Evolutionary conservation across 805 yeast species (phyloP), one percentile per base, ranked within the genome.

Genomic region (Sugiyamaella chiloensis): DNA sequence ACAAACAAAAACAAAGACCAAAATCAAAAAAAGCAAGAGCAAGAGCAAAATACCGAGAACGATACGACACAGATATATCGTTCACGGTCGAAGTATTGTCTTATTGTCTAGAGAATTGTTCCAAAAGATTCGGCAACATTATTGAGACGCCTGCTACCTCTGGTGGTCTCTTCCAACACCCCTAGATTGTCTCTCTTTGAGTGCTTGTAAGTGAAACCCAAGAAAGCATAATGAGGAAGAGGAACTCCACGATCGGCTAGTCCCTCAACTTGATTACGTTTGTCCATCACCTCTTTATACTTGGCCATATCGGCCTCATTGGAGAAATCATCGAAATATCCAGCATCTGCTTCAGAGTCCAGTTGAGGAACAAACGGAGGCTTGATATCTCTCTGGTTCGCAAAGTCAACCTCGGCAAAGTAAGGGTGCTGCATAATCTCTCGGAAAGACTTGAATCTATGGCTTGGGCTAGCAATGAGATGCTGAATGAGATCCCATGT

Each of bases 291-390:
- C 60, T 93, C 99, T 60, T 93, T 91, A 70, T 93, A 93, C 66
- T 93, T 90, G 52, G 91, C 93, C 98, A 93, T 89, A 65, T 91
- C 96, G 40, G 86, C 89, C 64, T 91, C 98, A 66, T 89, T 93
- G 50, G 87, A 87, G 65, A 93, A 93, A 66, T 93, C 99, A 68
- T 93, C 99, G 64, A 93, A 93, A 69, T 93, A 93, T 1, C 99
- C 99, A 0, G 98, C 98, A 69, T 93, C 99, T 53, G 89, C 93
- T 60, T 93, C 99, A 52, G 89, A 87, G 63, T 93, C 98, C 54
- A 93, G 74, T 60, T 95, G 96, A 2, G 99, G 99, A 16, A 93
- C 86, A 66, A 93, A 93, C 29, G 99, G 99, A 3, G 99, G 97
- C 19, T 83, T 75, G 52, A 81, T 75, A 26, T 66, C 69, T 60